phyloP scores from a whole-genome alignment of 2,329 filamentous ascomycete species.

The Aspergillus sp. region DNA sequence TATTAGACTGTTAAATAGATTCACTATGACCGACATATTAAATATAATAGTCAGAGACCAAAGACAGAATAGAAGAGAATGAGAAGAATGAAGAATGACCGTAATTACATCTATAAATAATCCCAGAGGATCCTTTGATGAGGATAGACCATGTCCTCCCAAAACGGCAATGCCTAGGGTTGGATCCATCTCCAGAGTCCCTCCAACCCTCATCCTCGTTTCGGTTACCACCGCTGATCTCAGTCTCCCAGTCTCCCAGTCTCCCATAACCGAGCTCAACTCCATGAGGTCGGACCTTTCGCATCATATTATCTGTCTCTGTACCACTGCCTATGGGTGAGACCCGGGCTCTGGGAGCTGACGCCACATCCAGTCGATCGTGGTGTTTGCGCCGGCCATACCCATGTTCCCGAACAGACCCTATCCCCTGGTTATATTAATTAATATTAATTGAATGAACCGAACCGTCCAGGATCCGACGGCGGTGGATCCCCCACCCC shows the following conservation, averaged over 20 bases:
- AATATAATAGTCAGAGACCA: too few species aligned
- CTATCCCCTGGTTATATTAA: background rate
- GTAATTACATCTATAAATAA: background rate
- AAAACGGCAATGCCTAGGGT: background rate
- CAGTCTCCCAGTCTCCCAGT: too few species aligned
- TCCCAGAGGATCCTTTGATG: background rate
- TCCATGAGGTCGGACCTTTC: too few species aligned
- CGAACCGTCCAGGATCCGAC: too few species aligned
- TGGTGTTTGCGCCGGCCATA: background rate
- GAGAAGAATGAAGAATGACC: too few species aligned
- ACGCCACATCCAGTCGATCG: slow-evolving; percentile 7
- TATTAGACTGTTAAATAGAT: too few species aligned
- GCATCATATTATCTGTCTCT: background rate
- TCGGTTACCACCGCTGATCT: background rate
- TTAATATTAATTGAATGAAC: background rate
- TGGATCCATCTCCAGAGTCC: background rate
- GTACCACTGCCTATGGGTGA: background rate
- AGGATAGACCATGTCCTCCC: background rate
- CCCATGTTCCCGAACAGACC: background rate
- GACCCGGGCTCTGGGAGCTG: background rate
- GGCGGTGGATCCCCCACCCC: too few species aligned
- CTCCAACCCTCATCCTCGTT: background rate
- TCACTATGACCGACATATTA: too few species aligned
- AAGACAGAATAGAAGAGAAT: background rate
- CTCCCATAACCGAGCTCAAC: too few species aligned